These are phyloP conservation scores for Pseudocercospora crystallina DNA, from an alignment of 2,329 filamentous ascomycete species.

Conservation along the genomic window DNA sequence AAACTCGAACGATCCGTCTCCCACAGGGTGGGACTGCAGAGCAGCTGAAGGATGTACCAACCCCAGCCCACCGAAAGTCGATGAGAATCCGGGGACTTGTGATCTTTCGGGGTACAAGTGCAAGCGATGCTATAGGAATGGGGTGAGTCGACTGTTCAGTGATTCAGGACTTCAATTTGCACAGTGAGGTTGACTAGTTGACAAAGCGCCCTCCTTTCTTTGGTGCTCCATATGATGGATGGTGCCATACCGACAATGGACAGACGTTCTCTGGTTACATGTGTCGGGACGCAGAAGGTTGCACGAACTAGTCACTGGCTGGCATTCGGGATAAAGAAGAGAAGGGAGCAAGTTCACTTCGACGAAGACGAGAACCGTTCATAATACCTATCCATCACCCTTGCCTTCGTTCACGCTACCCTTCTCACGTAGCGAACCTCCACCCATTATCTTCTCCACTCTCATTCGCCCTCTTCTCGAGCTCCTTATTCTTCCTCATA, in stretches of 20 bases:
- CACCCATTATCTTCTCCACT: constrained; percentile 13
- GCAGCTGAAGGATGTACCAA: not conserved
- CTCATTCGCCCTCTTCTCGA: constrained; percentile 13
- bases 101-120: not conserved
- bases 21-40: not conserved
- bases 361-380: no score
- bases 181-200: no score
- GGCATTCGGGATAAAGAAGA: no score
- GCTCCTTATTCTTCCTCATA: constrained; percentile 15
- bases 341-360: no score
- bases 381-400: no score
- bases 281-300: not conserved
- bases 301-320: not conserved
- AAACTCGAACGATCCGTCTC: not conserved
- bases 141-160: no score
- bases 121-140: constrained; percentile 1
- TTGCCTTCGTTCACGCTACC: no score
- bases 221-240: not conserved
- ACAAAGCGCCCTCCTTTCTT: not conserved
- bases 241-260: not conserved
- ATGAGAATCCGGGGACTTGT: not conserved
- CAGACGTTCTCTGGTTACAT: not conserved
- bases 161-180: no score
- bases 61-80: not conserved
- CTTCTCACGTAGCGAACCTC: constrained; percentile 14